phyloP scores from a whole-genome alignment of 2,329 filamentous ascomycete genomes.

The Fusarium chlamydosporum region DNA sequence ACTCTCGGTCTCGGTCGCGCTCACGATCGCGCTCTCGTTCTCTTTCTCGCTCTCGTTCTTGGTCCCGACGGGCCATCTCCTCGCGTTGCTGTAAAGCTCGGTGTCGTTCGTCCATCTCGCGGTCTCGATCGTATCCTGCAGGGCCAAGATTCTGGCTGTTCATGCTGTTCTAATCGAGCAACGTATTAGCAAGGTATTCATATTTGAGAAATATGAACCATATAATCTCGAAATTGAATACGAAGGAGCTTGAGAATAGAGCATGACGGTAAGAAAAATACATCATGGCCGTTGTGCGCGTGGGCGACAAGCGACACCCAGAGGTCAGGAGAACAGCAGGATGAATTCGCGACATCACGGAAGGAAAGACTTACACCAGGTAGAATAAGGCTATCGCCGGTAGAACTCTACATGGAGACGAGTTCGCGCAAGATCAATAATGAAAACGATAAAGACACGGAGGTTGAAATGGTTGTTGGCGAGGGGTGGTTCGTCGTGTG shows the following conservation, averaged over 20 bases:
- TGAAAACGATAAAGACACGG: conserved; percentile 32
- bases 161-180: conserved; percentile 56
- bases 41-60: conserved; percentile 64
- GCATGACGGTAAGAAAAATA: not conserved
- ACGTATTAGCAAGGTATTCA: conserved; percentile 33
- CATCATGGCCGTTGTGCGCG: conserved; percentile 7
- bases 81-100: conserved; percentile 64
- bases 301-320: conserved; percentile 32
- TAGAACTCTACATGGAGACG: conserved; percentile 57
- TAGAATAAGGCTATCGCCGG: conserved; percentile 53
- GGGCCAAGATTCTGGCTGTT: conserved; percentile 62
- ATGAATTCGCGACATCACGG: conserved; percentile 48
- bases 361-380: conserved; percentile 55
- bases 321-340: conserved; percentile 48
- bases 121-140: conserved; percentile 64
- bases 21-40: conserved; percentile 73
- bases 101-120: conserved; percentile 64
- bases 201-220: conserved; percentile 3
- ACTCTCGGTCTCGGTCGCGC: conserved; percentile 72
- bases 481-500: conserved; percentile 39
- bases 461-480: conserved; percentile 39
- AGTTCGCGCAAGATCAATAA: conserved; percentile 35
- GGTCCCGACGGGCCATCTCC: conserved; percentile 61
- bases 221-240: not conserved
- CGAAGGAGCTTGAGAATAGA: not conserved